Percentiles rank a stretch among this genome's conserved stretches.
Evolutionary conservation across 257 asterid species (phyloP).

Genomic region (Gentiana straminea): DNA sequence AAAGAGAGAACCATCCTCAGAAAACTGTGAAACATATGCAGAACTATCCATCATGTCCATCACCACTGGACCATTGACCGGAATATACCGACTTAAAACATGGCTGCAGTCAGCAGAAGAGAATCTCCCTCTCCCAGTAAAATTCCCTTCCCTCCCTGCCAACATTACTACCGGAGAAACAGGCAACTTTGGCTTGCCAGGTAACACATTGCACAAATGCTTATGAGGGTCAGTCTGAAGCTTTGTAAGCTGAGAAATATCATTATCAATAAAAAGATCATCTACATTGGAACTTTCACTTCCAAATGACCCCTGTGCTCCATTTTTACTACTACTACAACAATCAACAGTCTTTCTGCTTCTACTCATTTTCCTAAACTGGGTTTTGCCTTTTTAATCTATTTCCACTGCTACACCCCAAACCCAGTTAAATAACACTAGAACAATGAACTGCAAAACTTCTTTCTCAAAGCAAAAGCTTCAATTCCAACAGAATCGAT

Average conservation of each 20-base stretch:
- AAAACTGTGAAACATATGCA: slow-evolving; percentile 77
- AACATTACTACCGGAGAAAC: slow-evolving; percentile 78
- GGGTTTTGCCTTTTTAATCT: neutral
- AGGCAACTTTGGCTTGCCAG: slow-evolving; percentile 34
- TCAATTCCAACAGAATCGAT: neutral
- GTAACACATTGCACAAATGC: slow-evolving; percentile 26
- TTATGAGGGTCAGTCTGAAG: slow-evolving; percentile 40
- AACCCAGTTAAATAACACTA: neutral
- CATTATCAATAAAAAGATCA: slow-evolving; percentile 31
- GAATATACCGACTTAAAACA: slow-evolving; percentile 65
- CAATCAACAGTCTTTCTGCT: slow-evolving; percentile 23
- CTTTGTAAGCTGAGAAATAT: slow-evolving; percentile 51
- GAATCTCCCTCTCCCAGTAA: slow-evolving; percentile 71
- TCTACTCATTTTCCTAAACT: slow-evolving; percentile 42
- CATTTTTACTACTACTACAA: slow-evolving; percentile 19
- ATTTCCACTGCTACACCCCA: neutral
- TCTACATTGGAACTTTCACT: slow-evolving; percentile 12
- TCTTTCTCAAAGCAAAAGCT: neutral
- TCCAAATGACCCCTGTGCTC: slow-evolving; percentile 20
- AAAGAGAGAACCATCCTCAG: slow-evolving; percentile 79
- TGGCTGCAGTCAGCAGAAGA: slow-evolving; percentile 72
- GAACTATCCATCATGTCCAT: slow-evolving; percentile 58
- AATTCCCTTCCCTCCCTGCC: slow-evolving; percentile 70
- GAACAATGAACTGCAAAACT: neutral
- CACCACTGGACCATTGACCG: slow-evolving; percentile 44